Percentiles rank a stretch among this genome's conserved stretches.
Evolutionary conservation across 2,329 filamentous ascomycete genomes (phyloP).

Genomic region (Botrytis galanthina): DNA sequence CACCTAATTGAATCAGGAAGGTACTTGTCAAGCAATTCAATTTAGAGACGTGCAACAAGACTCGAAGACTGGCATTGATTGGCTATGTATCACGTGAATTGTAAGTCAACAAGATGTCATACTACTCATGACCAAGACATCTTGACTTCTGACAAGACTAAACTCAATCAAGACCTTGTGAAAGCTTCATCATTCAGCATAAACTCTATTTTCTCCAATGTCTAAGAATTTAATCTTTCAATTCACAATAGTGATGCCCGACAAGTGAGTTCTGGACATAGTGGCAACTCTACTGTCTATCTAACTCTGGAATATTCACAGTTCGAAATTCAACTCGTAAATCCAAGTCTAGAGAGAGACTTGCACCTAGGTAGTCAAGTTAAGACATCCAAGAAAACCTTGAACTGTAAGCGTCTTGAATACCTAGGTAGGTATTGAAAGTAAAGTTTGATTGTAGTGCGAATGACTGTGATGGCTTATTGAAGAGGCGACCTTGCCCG

Average conservation of each 20-base stretch:
- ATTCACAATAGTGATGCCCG: neutral
- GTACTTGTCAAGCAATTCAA: neutral
- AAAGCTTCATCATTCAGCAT: neutral
- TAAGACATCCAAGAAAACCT: too few species aligned
- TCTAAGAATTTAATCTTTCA: neutral
- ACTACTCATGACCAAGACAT: neutral
- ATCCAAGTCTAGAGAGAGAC: neutral
- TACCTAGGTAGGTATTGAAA: too few species aligned
- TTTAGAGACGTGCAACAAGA: neutral
- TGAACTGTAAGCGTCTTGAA: fast-evolving
- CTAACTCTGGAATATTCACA: neutral
- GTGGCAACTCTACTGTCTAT: neutral
- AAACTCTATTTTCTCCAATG: neutral
- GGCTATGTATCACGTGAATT: neutral
- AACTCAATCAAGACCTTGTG: neutral
- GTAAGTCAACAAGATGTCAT: neutral
- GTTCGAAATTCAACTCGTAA: neutral
- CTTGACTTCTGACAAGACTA: neutral
- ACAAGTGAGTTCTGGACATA: neutral
- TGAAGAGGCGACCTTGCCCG: neutral
- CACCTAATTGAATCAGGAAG: neutral
- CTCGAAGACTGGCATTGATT: neutral
- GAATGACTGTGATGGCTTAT: neutral
- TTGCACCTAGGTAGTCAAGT: too few species aligned
- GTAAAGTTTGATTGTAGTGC: neutral